Conservation (phyloP, 2,329 filamentous ascomycete genomes). For the Colletotrichum cuscutae region DNA sequence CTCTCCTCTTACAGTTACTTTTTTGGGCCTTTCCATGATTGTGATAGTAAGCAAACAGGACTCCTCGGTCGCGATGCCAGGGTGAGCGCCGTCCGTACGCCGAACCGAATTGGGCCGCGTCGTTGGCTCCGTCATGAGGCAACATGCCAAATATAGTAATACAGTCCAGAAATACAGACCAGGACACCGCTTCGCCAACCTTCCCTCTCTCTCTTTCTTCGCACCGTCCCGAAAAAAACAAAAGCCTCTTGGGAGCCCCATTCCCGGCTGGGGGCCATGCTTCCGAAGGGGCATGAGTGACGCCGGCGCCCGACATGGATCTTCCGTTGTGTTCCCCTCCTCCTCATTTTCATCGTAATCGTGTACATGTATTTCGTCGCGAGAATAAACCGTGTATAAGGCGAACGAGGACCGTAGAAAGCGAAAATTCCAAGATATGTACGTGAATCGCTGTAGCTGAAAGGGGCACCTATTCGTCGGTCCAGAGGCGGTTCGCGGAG, state of each 20-base stretch:
- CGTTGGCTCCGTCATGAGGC: constrained; percentile 5
- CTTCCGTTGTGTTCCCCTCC: not conserved
- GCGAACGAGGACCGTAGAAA: constrained; percentile 19
- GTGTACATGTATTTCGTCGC: constrained; percentile 33
- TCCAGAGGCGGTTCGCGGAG: not conserved
- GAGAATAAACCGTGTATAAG: constrained; percentile 21
- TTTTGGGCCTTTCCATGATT: not conserved
- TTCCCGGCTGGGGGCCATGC: not conserved
- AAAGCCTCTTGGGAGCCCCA: not conserved
- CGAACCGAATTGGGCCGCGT: constrained; percentile 2
- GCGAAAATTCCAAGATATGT: constrained; percentile 25
- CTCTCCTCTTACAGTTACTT: constrained; percentile 26
- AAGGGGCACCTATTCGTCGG: not conserved
- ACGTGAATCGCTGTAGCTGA: constrained; percentile 15
- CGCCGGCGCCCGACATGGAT: constrained; percentile 15
- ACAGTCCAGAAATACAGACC: constrained; percentile 17
- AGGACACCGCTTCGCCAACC: constrained; percentile 11
- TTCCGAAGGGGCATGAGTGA: constrained; percentile 20
- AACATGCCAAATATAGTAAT: constrained; percentile 21
- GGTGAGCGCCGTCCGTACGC: constrained; percentile 13
- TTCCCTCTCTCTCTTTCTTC: constrained; percentile 16
- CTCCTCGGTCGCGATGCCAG: constrained; percentile 4
- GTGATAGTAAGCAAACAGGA: constrained; percentile 11
- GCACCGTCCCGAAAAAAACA: constrained; percentile 17
- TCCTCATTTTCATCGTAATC: constrained; percentile 32